phyloP scores from a whole-genome alignment of 2,329 filamentous ascomycete species.

The Pyrenophora tritici-repentis region DNA sequence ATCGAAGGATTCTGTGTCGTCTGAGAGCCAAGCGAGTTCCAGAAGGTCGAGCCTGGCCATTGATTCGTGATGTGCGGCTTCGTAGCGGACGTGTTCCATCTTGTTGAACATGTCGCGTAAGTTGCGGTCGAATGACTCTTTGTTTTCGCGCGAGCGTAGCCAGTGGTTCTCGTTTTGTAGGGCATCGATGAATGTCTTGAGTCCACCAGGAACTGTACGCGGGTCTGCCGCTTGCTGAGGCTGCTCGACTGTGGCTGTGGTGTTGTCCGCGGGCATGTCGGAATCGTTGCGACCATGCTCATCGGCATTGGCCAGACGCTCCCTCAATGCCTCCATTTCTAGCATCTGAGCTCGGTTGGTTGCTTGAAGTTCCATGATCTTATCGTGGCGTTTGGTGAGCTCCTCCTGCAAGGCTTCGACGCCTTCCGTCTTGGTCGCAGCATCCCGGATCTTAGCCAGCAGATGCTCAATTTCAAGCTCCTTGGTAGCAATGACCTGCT shows the following conservation, averaged over 20 bases:
- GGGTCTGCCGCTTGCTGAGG: slow-evolving; percentile 17
- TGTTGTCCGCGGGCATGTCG: slow-evolving; percentile 3
- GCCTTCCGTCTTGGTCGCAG: slow-evolving; percentile 30
- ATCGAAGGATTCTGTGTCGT: slow-evolving; percentile 1
- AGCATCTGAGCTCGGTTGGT: slow-evolving; percentile 22
- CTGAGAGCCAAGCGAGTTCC: slow-evolving; percentile 11
- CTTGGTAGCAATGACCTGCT: slow-evolving; percentile 70
- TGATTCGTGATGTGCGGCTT: not conserved
- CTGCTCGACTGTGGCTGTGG: slow-evolving; percentile 13
- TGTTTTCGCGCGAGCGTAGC: slow-evolving; percentile 33
- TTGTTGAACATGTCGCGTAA: slow-evolving; percentile 16
- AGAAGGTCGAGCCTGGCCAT: slow-evolving; percentile 3
- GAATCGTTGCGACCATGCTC: slow-evolving; percentile 5
- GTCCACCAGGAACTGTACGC: slow-evolving; percentile 15
- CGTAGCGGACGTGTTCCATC: slow-evolving; percentile 7
- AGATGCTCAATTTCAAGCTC: slow-evolving; percentile 85
- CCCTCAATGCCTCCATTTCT: slow-evolving; percentile 26
- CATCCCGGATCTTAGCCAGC: slow-evolving; percentile 61
- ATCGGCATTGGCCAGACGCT: slow-evolving; percentile 17
- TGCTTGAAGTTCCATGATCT: slow-evolving; percentile 27
- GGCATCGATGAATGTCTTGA: slow-evolving; percentile 29
- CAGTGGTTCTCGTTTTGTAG: slow-evolving; percentile 38
- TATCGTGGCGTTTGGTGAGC: slow-evolving; percentile 23
- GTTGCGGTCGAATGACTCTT: slow-evolving; percentile 22
- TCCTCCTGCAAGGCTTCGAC: slow-evolving; percentile 29